Conservation (phyloP, 116 monocot genomes). For the Phalaenopsis hybrid region DNA sequence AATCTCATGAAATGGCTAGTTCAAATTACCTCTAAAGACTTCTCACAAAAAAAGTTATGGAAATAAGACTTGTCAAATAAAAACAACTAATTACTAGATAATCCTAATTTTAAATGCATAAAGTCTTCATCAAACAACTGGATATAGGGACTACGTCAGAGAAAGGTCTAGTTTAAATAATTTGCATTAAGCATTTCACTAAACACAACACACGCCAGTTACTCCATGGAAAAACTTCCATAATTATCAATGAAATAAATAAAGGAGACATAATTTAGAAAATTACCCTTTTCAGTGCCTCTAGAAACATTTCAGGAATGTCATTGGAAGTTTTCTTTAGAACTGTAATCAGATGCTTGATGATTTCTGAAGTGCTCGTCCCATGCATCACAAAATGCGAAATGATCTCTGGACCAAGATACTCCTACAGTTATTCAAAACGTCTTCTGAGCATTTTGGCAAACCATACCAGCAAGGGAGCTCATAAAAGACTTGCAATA, state of each 20-base stretch:
- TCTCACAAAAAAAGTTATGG: too few relatives aligned
- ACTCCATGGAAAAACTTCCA: neutral
- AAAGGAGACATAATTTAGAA: neutral
- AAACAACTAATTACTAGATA: too few relatives aligned
- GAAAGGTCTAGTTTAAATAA: neutral
- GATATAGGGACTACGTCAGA: too few relatives aligned
- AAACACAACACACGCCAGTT: neutral
- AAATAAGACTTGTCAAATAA: too few relatives aligned
- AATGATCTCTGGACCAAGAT: conserved; percentile 86
- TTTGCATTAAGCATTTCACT: neutral
- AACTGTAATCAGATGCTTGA: conserved; percentile 74
- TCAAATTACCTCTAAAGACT: too few relatives aligned
- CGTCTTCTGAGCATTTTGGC: neutral
- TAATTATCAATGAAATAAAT: neutral
- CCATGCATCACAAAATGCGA: conserved; percentile 93
- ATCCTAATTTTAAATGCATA: too few relatives aligned
- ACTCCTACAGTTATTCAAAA: conserved; percentile 43
- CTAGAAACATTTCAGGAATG: conserved; percentile 60
- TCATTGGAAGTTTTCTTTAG: conserved; percentile 68
- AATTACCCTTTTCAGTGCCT: conserved; percentile 81
- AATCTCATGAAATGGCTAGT: too few relatives aligned
- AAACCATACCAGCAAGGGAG: neutral
- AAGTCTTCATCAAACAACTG: too few relatives aligned
- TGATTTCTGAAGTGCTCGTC: conserved; percentile 61
- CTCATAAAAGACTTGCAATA: neutral